These are phyloP conservation scores for Heliosperma pusillum DNA, from an alignment of 148 eudicot genomes.

Conservation along the genomic window DNA sequence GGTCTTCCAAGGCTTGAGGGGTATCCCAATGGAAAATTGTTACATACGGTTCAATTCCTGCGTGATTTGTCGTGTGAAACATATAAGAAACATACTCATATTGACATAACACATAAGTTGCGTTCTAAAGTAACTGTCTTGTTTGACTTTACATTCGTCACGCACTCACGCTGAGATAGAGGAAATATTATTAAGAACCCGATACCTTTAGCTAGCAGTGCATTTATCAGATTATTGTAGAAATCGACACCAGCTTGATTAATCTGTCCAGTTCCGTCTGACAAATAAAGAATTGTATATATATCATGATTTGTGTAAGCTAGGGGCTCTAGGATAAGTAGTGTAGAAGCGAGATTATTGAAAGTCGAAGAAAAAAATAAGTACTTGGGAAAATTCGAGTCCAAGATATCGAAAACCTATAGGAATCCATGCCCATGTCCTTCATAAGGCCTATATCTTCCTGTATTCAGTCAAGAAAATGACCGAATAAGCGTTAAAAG, in stretches of 20 bases:
- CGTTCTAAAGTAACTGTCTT: background rate
- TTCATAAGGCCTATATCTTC: slow-evolving; percentile 84
- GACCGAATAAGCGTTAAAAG: too few relatives aligned
- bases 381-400: slow-evolving; percentile 84
- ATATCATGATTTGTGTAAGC: background rate
- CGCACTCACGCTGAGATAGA: background rate
- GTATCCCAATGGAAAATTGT: slow-evolving; percentile 91
- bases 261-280: slow-evolving; percentile 79
- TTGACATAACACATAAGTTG: background rate
- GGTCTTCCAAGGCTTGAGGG: slow-evolving; percentile 74
- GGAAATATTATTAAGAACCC: background rate
- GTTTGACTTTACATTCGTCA: background rate
- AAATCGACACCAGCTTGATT: slow-evolving; percentile 88
- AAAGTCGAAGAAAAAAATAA: background rate
- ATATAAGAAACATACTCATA: too few relatives aligned
- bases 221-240: slow-evolving; percentile 73
- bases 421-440: slow-evolving; percentile 93
- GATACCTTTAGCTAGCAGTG: slow-evolving; percentile 71
- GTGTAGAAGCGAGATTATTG: background rate
- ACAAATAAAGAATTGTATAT: background rate
- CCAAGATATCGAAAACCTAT: slow-evolving; percentile 89
- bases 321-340: too few relatives aligned
- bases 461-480: slow-evolving; percentile 18
- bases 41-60: slow-evolving; percentile 85
- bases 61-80: background rate